Conservation (phyloP, 1,284 basidiomycete species). For the Rugiboletus extremiorientalis region DNA sequence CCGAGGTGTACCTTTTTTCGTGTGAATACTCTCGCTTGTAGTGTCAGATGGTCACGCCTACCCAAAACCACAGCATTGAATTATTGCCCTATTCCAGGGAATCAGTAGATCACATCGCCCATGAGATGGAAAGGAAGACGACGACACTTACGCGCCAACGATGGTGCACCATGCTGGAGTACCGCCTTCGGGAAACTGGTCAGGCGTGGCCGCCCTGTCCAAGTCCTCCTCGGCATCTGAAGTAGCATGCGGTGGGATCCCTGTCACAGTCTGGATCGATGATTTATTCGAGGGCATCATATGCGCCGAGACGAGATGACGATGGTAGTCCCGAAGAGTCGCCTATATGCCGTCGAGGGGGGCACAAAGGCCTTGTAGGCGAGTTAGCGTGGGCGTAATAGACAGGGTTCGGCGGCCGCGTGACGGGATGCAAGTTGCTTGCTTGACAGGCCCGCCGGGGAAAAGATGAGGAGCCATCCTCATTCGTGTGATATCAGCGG, state of each 20-base stretch:
- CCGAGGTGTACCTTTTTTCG: conserved; percentile 21
- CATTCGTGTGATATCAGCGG: too few species aligned
- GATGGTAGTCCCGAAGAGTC: not conserved
- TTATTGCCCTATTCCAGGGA: conserved; percentile 17
- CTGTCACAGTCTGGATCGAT: not conserved
- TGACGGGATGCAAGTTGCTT: not conserved
- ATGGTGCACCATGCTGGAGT: conserved; percentile 26
- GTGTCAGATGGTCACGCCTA: not conserved
- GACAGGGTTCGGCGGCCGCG: not conserved
- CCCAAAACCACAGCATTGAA: conserved; percentile 30
- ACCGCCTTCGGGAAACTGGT: conserved; percentile 31
- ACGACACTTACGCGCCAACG: conserved; percentile 21
- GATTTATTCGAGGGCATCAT: conserved; percentile 10
- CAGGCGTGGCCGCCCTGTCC: not conserved
- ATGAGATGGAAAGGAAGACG: not conserved
- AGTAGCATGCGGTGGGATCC: not conserved
- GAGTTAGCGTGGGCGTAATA: not conserved
- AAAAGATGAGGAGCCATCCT: not conserved
- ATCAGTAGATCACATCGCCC: not conserved
- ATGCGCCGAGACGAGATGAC: not conserved
- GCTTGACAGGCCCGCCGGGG: not conserved
- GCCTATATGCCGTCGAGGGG: too few species aligned
- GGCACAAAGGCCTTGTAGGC: not conserved
- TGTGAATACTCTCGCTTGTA: not conserved
- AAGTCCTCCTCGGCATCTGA: not conserved